phyloP scores from a whole-genome alignment of 1,139 yeast species.

The Suhomyces anneliseae region DNA sequence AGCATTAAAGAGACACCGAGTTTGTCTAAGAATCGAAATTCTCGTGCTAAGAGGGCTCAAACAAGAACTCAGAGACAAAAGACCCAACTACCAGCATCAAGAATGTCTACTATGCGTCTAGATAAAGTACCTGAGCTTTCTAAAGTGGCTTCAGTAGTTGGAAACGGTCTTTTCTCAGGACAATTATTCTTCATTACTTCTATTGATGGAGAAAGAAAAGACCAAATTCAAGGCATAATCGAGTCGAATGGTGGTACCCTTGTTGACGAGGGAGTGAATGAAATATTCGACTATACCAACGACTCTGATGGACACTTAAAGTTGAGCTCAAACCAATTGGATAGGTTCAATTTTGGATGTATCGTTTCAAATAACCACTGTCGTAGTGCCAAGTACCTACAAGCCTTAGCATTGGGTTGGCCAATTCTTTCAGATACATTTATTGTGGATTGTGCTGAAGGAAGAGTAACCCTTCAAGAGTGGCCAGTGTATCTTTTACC shows the following conservation, averaged over 20 bases:
- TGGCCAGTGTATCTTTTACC: conserved; percentile 67
- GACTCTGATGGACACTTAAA: conserved; percentile 11
- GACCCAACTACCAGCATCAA: not conserved
- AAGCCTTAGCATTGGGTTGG: conserved; percentile 86
- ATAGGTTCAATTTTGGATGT: conserved; percentile 55
- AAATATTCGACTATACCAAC: conserved; percentile 24
- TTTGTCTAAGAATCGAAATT: not conserved
- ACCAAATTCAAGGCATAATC: conserved; percentile 36
- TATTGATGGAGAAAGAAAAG: conserved; percentile 36
- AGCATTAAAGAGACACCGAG: not conserved
- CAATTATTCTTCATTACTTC: conserved; percentile 39
- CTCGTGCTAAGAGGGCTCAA: not conserved
- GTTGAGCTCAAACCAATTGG: conserved; percentile 16
- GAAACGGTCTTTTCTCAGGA: not conserved
- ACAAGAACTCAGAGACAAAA: conserved; percentile 14
- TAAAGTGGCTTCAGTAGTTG: not conserved
- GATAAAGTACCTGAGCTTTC: not conserved
- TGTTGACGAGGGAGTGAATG: conserved; percentile 48
- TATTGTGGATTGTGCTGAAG: conserved; percentile 52
- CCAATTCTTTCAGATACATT: conserved; percentile 70
- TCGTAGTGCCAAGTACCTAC: conserved; percentile 77
- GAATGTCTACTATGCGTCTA: not conserved
- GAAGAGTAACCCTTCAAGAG: conserved; percentile 19
- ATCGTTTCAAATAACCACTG: conserved; percentile 57
- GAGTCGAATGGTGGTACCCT: conserved; percentile 54